phyloP scores from a whole-genome alignment of 1,284 basidiomycete genomes.

The Malassezia yamatoensis region DNA sequence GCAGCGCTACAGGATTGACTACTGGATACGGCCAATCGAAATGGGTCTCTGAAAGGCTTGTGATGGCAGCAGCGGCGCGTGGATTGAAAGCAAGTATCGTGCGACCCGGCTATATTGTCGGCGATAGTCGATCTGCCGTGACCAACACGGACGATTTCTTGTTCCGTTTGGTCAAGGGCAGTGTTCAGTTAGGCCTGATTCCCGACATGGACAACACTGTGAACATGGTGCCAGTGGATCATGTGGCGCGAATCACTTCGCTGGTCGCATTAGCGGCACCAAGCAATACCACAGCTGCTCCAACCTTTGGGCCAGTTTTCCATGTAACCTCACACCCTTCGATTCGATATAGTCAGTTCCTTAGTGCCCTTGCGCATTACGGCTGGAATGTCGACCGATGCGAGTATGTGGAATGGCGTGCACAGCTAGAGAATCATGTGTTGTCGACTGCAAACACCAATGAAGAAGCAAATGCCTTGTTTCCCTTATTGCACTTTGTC shows the following conservation, averaged over 20 bases:
- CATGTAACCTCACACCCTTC: constrained; percentile 80
- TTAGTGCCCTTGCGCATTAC: constrained; percentile 65
- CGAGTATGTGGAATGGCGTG: constrained; percentile 87
- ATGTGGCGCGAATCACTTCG: constrained; percentile 74
- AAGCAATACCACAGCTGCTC: constrained; percentile 10
- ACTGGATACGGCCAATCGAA: constrained; percentile 96
- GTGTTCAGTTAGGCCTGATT: constrained; percentile 83
- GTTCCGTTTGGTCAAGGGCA: constrained; percentile 95
- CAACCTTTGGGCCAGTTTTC: constrained; percentile 59
- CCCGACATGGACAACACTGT: constrained; percentile 97
- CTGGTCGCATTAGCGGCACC: constrained; percentile 32
- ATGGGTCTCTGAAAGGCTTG: constrained; percentile 92
- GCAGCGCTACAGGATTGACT: constrained; percentile 64
- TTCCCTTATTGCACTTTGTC: constrained; percentile 93
- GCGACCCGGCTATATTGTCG: constrained; percentile 90
- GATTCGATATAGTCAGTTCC: constrained; percentile 80
- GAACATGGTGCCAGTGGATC: constrained; percentile 97
- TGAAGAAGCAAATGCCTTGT: constrained; percentile 86
- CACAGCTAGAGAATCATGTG: constrained; percentile 85
- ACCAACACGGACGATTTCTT: constrained; percentile 99
- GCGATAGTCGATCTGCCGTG: constrained; percentile 67
- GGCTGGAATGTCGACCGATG: constrained; percentile 69
- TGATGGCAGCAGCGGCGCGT: constrained; percentile 77
- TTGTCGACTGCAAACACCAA: constrained; percentile 54
- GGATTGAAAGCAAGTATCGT: constrained; percentile 81